Evolutionary conservation across 345 rosid species (phyloP).

Genomic region (Sonneratia alba): DNA sequence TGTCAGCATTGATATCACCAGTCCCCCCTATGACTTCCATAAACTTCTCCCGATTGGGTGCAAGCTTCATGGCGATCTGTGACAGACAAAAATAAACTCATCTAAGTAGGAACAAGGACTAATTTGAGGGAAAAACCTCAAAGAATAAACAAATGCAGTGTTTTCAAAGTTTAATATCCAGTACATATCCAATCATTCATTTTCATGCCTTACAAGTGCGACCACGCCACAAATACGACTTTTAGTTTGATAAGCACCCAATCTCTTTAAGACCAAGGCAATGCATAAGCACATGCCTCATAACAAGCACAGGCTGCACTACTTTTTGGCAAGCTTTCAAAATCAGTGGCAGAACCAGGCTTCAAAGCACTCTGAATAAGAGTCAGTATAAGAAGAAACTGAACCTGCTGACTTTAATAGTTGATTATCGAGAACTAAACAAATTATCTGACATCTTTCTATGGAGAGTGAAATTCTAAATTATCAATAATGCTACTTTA

Average conservation of each 20-base stretch:
- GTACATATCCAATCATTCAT: too few species aligned
- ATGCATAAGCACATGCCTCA: neutral
- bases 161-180: neutral
- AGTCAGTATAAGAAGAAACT: neutral
- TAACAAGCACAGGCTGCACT: neutral
- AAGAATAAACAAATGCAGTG: neutral
- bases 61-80: conserved; percentile 91
- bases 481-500: neutral
- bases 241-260: neutral
- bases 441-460: neutral
- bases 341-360: neutral
- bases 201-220: too few species aligned
- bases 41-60: conserved; percentile 94
- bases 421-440: neutral
- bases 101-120: neutral
- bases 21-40: conserved; percentile 78
- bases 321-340: neutral
- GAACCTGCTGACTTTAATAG: neutral
- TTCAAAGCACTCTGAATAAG: neutral
- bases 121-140: neutral
- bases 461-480: neutral
- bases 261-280: neutral
- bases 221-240: neutral
- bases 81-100: conserved; percentile 4
- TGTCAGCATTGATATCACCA: conserved; percentile 68